phyloP scores from a whole-genome alignment of 2,329 filamentous ascomycete species.

The Grosmannia clavigera region DNA sequence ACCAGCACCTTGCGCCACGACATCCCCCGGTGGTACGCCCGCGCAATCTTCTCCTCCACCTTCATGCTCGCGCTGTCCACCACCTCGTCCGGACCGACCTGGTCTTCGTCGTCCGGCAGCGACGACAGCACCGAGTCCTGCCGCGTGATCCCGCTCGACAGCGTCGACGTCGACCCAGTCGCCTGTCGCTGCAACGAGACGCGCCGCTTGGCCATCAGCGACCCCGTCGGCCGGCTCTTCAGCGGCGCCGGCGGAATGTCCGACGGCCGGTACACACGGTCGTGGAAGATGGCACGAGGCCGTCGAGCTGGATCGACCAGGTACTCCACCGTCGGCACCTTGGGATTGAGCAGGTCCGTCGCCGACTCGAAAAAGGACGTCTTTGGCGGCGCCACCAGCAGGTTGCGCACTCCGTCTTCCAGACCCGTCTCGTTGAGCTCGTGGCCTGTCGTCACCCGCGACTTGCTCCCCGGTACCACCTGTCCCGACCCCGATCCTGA shows the following conservation, averaged over 20 bases:
- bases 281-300: slow-evolving; percentile 87
- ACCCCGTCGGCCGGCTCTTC: slow-evolving; percentile 31
- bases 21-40: slow-evolving; percentile 82
- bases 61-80: slow-evolving; percentile 61
- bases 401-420: slow-evolving; percentile 21
- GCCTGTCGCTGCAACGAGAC: slow-evolving; percentile 7
- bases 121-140: slow-evolving; percentile 31
- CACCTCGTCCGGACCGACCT: slow-evolving; percentile 28
- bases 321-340: slow-evolving; percentile 69
- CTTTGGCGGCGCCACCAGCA: slow-evolving; percentile 61
- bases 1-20: slow-evolving; percentile 97
- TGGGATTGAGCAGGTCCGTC: slow-evolving; percentile 82
- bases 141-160: slow-evolving; percentile 20
- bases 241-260: slow-evolving; percentile 79
- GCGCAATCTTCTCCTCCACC: slow-evolving; percentile 94
- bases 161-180: slow-evolving; percentile 1
- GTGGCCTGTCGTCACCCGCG: slow-evolving; percentile 36
- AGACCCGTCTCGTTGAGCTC: slow-evolving; percentile 22
- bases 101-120: slow-evolving; percentile 39
- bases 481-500: neutral
- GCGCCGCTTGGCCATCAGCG: slow-evolving; percentile 17
- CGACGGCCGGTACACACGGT: slow-evolving; percentile 83
- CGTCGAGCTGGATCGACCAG: slow-evolving; percentile 72
- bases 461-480: slow-evolving; percentile 10
- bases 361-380: slow-evolving; percentile 95